A percentile compares a stretch with the other conserved stretches of the same genome.
These are phyloP conservation scores for Trametes cinnabarina DNA, from an alignment of 768 basidiomycete species.

Conservation along the genomic window DNA sequence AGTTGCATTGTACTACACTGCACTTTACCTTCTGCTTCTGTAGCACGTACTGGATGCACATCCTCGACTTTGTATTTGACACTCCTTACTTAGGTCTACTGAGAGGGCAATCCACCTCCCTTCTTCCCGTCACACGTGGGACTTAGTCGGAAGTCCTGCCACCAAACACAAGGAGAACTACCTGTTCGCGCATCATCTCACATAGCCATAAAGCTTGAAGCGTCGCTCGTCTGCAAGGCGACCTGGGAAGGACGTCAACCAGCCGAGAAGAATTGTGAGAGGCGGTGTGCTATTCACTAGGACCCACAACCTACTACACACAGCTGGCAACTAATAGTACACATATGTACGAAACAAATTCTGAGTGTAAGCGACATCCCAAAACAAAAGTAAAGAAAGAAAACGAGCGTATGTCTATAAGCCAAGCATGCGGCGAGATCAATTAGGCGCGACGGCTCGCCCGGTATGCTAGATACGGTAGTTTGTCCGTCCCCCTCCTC, in stretches of 20 bases:
- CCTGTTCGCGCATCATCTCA: too few species aligned
- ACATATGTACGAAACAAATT: background rate
- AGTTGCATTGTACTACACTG: slow-evolving; percentile 5
- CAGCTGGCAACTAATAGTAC: background rate
- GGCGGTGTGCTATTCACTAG: slow-evolving; percentile 1
- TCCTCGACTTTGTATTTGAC: slow-evolving; percentile 17
- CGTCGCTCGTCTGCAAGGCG: background rate
- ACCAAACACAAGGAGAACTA: too few species aligned
- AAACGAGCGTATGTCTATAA: slow-evolving; percentile 1
- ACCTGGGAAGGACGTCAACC: background rate
- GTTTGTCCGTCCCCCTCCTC: background rate
- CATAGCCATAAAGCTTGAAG: too few species aligned
- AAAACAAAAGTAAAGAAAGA: slow-evolving; percentile 1
- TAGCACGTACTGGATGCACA: slow-evolving; percentile 19
- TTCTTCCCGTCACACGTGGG: background rate
- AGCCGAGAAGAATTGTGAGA: background rate
- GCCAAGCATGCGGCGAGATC: background rate
- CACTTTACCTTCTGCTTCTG: background rate
- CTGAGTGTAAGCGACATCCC: background rate
- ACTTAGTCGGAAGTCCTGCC: background rate
- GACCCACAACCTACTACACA: background rate
- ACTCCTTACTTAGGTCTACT: slow-evolving; percentile 8
- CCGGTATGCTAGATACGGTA: slow-evolving; percentile 4
- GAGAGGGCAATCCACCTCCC: slow-evolving; percentile 11
- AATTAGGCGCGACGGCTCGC: slow-evolving; percentile 2